Evolutionary conservation across 352 stramenopile genomes (phyloP), one percentile per base, ranked within the genome.

Genomic region (Aphanomyces invadans): DNA sequence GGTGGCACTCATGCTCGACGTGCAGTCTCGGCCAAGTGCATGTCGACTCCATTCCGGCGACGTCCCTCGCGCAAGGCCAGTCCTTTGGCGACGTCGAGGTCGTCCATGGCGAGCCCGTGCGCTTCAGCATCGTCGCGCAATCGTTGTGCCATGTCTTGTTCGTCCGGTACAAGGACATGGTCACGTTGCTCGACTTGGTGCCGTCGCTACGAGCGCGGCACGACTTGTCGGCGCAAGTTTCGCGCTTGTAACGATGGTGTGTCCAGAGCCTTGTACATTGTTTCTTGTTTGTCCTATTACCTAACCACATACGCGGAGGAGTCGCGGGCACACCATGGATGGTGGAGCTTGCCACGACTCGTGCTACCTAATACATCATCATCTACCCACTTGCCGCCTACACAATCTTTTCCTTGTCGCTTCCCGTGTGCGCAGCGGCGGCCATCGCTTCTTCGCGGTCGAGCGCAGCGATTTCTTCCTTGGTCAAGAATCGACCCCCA

Each of bases 401-500:
- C 4, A 67, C 60, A 19, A 67, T n/a, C 60, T 67, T 67, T 15
- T 67, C 60, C 49, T 67, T 67, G 39, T 25, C 31, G 15, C 23
- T 51, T 10, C n/a, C n/a, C n/a, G n/a, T n/a, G n/a, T n/a, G n/a
- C 32, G 61, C 29, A 38, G 36, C 36, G 31, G 59, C 59, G 17
- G 31, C 44, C 10, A 42, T 26, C 15, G 52, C 62, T 53, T 69
- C 48, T 63, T 69, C 62, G 38, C 62, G 62, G 39, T 86, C 83
- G 23, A 92, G 64, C 17, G 76, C 82, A 52, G 86, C 76, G 38
- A 92, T 87, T 63, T 95, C 85, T 46, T 87, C 83, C 60, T 85
- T 80, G 0, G 85, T 95, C 10, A 95, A 67, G 65, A 95, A 95
- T 49, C 87, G 82, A 19, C 87, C 87, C 11, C 87, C 85, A 12